Base-by-base conservation (phyloP, 371 early-diverging fungal genomes). In the Nematocida sp. region DNA sequence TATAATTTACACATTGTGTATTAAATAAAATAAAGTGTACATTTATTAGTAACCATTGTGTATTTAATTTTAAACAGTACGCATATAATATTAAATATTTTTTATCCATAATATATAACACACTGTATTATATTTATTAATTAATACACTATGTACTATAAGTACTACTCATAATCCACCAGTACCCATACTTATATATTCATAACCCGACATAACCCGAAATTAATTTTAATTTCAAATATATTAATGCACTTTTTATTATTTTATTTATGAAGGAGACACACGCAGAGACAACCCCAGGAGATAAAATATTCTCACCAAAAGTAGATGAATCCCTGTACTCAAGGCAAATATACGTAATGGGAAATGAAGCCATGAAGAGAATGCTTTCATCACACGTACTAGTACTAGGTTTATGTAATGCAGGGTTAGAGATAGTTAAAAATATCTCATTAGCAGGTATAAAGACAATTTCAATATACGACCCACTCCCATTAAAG, bases 381-480 rank as follows among this genome's bases (percentile, higher is more conserved):
- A 94, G 93, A 88, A 97, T 99, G 97, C 91, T 93, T 86, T 87
- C 88, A 62, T 93, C 95, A 72, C 93, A 94, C 87, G 94, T 99
- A 25, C 90, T 99, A 50, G 91, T 99, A 67, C 89, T 97, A 52
- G 98, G 98, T 13, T 86, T 96, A 61, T 92, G 92, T 84, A 97
- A 96, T 56, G 91, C 97, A 76, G 99, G 98, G 73, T 92, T 94
- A 62, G 99, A 99, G 89, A 93, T 98, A 80, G 94, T 96, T 84
- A 99, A 99, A 88, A 98, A 99, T 88, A 91, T 99, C 60, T 90
- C 94, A 83, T 90, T 99, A 42, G 97, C 98, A 66, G 99, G 99
- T 76, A 95, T 99, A 80, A 95, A 95, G 86, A 93, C 93, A 78
- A 94, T 99, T 7, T 92, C 93, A 6, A 88, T 99, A 50, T 91